Conservation (phyloP, 2,329 filamentous ascomycete species). For the Fusarium bulbicola region DNA sequence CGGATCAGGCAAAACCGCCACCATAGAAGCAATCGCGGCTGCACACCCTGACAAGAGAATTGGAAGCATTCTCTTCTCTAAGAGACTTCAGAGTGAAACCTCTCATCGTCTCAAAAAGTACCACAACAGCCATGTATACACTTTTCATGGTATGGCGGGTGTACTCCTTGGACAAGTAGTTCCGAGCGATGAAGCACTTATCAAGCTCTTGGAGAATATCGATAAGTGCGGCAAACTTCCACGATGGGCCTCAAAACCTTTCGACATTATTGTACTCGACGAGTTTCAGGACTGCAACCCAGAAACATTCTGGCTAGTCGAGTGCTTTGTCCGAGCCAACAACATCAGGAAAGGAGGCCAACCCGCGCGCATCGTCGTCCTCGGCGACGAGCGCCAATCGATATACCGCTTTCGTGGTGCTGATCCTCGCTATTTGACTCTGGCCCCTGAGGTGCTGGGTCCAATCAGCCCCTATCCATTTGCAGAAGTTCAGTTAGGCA, state of each 20-base stretch:
- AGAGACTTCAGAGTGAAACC: slow-evolving; percentile 41
- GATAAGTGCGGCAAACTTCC: slow-evolving; percentile 17
- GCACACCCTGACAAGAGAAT: slow-evolving; percentile 33
- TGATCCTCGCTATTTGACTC: slow-evolving; percentile 42
- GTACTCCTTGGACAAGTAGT: slow-evolving; percentile 26
- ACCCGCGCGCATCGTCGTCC: slow-evolving; percentile 38
- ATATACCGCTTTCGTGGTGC: slow-evolving; percentile 44
- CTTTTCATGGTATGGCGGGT: slow-evolving; percentile 42
- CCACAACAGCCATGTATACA: slow-evolving; percentile 32
- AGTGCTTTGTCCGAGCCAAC: slow-evolving; percentile 39
- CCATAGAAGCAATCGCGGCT: slow-evolving; percentile 43
- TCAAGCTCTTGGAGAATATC: slow-evolving; percentile 4
- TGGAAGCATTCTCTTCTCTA: slow-evolving; percentile 42
- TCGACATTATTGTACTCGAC: slow-evolving; percentile 46
- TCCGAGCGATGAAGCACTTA: slow-evolving; percentile 30
- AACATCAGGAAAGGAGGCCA: slow-evolving; percentile 14
- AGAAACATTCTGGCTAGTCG: slow-evolving; percentile 40
- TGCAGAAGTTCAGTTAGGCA: slow-evolving; percentile 21
- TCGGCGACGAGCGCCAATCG: slow-evolving; percentile 46
- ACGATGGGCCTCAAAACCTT: slow-evolving; percentile 34
- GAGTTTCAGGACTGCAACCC: slow-evolving; percentile 47
- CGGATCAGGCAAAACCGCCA: slow-evolving; percentile 47
- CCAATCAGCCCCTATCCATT: slow-evolving; percentile 37
- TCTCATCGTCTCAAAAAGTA: slow-evolving; percentile 33
- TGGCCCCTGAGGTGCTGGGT: slow-evolving; percentile 34